Evolutionary conservation across 2,329 filamentous ascomycete species (phyloP).

Genomic region (Hymenoscyphus fraxineus): DNA sequence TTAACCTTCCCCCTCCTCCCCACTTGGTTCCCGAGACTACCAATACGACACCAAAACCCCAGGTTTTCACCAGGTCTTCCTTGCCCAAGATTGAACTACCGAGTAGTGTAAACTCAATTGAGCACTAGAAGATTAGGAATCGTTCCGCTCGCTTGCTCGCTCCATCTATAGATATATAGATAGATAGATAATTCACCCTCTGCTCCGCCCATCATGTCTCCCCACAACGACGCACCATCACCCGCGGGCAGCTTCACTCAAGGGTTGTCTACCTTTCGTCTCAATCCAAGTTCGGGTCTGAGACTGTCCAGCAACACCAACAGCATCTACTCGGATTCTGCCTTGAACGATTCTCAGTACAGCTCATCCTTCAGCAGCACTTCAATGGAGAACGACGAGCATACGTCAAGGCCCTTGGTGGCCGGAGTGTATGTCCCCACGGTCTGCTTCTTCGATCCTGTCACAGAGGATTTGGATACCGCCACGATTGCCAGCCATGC

Average conservation of each 20-base stretch:
- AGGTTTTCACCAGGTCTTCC: neutral
- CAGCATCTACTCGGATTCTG: slow-evolving; percentile 36
- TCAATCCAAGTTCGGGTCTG: slow-evolving; percentile 22
- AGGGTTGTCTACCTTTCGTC: slow-evolving; percentile 33
- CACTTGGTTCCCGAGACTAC: neutral
- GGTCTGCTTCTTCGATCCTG: slow-evolving; percentile 66
- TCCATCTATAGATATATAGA: neutral
- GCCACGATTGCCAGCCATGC: slow-evolving; percentile 46
- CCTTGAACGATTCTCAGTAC: slow-evolving; percentile 33
- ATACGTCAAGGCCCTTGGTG: slow-evolving; percentile 39
- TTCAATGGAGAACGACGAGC: slow-evolving; percentile 34
- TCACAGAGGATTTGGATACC: slow-evolving; percentile 64
- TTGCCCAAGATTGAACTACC: neutral
- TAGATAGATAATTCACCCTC: slow-evolving; percentile 5
- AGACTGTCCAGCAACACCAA: slow-evolving; percentile 25
- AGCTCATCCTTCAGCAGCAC: slow-evolving; percentile 44
- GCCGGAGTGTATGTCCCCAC: slow-evolving; percentile 69
- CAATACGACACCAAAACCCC: neutral
- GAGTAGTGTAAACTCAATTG: neutral
- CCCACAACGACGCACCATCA: slow-evolving; percentile 47
- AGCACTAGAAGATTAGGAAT: neutral
- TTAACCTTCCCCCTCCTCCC: neutral
- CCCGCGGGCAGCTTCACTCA: slow-evolving; percentile 44
- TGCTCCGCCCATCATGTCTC: slow-evolving; percentile 39
- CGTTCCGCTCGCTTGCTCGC: neutral